Evolutionary conservation across 1,139 yeast species (phyloP).

Genomic region (Diutina pseudorugosa): DNA sequence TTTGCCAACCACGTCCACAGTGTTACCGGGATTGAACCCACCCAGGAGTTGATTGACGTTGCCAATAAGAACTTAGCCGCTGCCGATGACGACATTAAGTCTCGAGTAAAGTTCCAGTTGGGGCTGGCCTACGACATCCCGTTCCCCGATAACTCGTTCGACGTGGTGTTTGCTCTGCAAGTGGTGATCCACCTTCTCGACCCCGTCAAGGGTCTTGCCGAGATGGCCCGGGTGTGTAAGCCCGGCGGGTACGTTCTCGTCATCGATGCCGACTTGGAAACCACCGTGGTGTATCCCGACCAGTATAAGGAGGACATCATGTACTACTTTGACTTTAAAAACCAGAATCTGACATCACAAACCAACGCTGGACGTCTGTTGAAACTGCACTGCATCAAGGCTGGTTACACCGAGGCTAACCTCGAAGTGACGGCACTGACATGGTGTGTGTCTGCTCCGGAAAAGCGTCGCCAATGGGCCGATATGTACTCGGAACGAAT

Average conservation of each 20-base stretch:
- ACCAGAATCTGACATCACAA: conserved; percentile 5
- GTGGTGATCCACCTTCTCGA: conserved; percentile 25
- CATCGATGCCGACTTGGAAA: conserved; percentile 19
- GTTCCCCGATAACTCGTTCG: conserved; percentile 24
- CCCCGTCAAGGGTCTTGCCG: conserved; percentile 11
- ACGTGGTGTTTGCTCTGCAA: conserved; percentile 26
- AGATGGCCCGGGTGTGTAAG: conserved; percentile 8
- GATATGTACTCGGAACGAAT: not conserved
- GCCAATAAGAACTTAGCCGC: conserved; percentile 11
- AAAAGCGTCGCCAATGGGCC: not conserved
- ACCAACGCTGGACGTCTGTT: conserved; percentile 10
- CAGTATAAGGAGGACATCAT: conserved; percentile 9
- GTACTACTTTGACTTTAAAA: conserved; percentile 6
- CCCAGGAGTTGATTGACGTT: conserved; percentile 16
- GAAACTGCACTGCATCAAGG: conserved; percentile 11
- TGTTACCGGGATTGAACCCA: conserved; percentile 24
- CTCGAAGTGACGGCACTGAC: conserved; percentile 9
- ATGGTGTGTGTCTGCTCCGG: conserved; percentile 9
- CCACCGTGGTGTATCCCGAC: conserved; percentile 13
- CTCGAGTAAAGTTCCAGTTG: conserved; percentile 13
- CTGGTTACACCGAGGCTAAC: conserved; percentile 11
- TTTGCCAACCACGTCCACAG: conserved; percentile 20
- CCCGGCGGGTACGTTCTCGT: conserved; percentile 13
- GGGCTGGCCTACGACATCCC: conserved; percentile 22
- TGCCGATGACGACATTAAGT: not conserved